Evolutionary conservation across 1,139 yeast species (phyloP).

Genomic region (Scheffersomyces titani): DNA sequence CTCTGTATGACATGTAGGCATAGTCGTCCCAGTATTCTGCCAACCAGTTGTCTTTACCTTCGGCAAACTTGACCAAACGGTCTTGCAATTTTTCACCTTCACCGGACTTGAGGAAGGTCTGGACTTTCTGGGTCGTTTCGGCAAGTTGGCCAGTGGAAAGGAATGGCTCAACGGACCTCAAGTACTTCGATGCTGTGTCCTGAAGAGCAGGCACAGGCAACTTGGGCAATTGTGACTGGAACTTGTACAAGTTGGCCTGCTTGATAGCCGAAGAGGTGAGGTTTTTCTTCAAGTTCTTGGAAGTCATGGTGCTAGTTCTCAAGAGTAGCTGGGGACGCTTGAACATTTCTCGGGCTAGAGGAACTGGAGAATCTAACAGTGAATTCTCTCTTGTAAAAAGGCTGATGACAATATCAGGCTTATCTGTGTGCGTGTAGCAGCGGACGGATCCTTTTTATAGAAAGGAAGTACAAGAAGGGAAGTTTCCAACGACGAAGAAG

Average conservation of each 20-base stretch:
- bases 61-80: constrained; percentile 61
- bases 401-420: constrained; percentile 8
- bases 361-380: background rate
- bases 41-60: constrained; percentile 81
- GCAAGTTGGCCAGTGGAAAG: constrained; percentile 54
- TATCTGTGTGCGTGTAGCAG: constrained; percentile 2
- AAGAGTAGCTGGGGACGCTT: background rate
- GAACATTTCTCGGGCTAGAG: background rate
- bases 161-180: constrained; percentile 72
- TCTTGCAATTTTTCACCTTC: constrained; percentile 74
- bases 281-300: constrained; percentile 7
- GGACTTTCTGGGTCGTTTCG: constrained; percentile 59
- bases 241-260: constrained; percentile 67
- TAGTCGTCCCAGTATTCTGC: constrained; percentile 93
- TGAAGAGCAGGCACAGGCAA: constrained; percentile 86
- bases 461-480: background rate
- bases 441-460: constrained; percentile 2
- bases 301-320: background rate
- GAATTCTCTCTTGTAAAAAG: background rate
- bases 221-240: constrained; percentile 74
- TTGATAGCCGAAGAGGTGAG: constrained; percentile 41
- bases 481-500: background rate
- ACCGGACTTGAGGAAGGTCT: constrained; percentile 61
- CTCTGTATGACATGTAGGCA: constrained; percentile 88
- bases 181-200: constrained; percentile 69